Conservation (phyloP, 2,329 filamentous ascomycete genomes). For the Alternaria brassicicola region DNA sequence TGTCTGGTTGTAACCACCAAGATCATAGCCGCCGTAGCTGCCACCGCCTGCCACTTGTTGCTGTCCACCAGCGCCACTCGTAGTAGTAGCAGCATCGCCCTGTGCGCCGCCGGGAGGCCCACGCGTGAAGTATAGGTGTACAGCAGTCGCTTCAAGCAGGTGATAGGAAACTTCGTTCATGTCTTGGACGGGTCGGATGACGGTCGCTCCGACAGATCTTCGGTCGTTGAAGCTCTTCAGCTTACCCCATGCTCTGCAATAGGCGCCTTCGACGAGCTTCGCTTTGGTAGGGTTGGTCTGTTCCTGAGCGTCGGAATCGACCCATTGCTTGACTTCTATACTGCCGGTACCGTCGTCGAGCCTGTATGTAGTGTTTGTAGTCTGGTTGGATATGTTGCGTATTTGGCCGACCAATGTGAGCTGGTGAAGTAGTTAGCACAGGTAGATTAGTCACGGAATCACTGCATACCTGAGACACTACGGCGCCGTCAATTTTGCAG, state of each 20-base stretch:
- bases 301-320: slow-evolving; percentile 65
- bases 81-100: slow-evolving; percentile 46
- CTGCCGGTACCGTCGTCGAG: slow-evolving; percentile 93
- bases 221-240: slow-evolving; percentile 86
- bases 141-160: slow-evolving; percentile 84
- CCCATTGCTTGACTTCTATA: slow-evolving; percentile 90
- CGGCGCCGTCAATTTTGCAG: slow-evolving; percentile 80
- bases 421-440: slow-evolving; percentile 51
- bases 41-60: slow-evolving; percentile 32
- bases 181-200: slow-evolving; percentile 79
- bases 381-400: slow-evolving; percentile 81
- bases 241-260: slow-evolving; percentile 84
- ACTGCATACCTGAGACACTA: slow-evolving; percentile 64
- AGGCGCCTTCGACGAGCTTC: slow-evolving; percentile 72
- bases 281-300: slow-evolving; percentile 54
- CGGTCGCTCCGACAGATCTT: slow-evolving; percentile 78
- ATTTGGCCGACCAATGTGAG: slow-evolving; percentile 91
- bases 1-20: slow-evolving; percentile 53
- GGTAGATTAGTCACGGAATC: neutral
- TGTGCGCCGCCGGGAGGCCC: slow-evolving; percentile 64
- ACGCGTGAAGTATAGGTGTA: slow-evolving; percentile 82
- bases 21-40: slow-evolving; percentile 43
- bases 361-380: slow-evolving; percentile 89
- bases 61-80: slow-evolving; percentile 25
- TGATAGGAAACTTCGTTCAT: slow-evolving; percentile 95